Evolutionary conservation across 2,329 filamentous ascomycete genomes (phyloP), one percentile per base, ranked within the genome.

Genomic region (Coccinonectria pachysandricola): DNA sequence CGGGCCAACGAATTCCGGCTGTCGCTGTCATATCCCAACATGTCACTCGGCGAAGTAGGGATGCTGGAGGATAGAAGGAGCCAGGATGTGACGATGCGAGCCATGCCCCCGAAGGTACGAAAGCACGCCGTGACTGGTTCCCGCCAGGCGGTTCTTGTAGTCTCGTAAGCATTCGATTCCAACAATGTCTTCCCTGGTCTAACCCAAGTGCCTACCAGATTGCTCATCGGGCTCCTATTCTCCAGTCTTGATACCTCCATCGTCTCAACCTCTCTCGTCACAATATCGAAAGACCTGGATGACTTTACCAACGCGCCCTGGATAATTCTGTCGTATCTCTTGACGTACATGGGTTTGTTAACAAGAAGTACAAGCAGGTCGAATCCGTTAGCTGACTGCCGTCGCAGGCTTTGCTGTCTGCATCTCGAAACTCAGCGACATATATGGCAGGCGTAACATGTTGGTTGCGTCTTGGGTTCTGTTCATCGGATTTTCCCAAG

Each of bases 341-440:
- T 74, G 12, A 67, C 68, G 1, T 73, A 73, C 38, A 62, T 74
- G 54, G 66, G 64, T 64, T 44, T n/a, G n/a, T n/a, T n/a, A n/a
- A n/a, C n/a, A n/a, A n/a, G n/a, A n/a, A n/a, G n/a, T n/a, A n/a
- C n/a, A n/a, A n/a, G n/a, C n/a, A n/a, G n/a, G n/a, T n/a, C n/a
- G n/a, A n/a, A n/a, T n/a, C n/a, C n/a, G n/a, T n/a, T n/a, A n/a
- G 17, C 34, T 36, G 20, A 39, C 34, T 36, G 37, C 8, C 30
- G 23, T 17, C 11, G 29, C 23, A 68, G 65, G 67, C n/a, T 70
- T 71, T 24, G 64, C 69, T 4, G 62, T 72, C 15, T 62, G 64
- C 25, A 65, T 71, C 32, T 67, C 70, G n/a, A 72, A 71, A 36
- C 47, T 71, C 19, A 73, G 68, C 37, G 68, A 74, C 40, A 66